Percentiles rank a stretch among this genome's conserved stretches.
phyloP scores from a whole-genome alignment of 2,329 filamentous ascomycete genomes.

The Knoxdaviesia capensis region DNA sequence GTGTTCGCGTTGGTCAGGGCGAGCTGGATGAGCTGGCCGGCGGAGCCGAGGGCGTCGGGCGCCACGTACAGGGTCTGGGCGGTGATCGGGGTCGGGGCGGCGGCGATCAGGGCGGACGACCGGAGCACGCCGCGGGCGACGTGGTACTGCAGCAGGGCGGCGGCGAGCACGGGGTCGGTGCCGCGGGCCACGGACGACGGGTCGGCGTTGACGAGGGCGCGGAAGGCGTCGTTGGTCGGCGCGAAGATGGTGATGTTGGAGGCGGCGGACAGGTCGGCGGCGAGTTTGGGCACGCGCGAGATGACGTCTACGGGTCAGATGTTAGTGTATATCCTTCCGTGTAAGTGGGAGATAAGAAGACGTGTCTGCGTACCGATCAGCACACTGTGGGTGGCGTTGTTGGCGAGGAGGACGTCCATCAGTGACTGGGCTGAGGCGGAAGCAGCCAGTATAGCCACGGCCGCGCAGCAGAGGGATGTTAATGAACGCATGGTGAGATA shows the following conservation, averaged over 20 bases:
- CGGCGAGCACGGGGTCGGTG: constrained; percentile 21
- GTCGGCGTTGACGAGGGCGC: constrained; percentile 29
- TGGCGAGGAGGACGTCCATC: no score
- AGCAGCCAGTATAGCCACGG: no score
- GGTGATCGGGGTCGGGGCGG: constrained; percentile 9
- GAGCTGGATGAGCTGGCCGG: constrained; percentile 25
- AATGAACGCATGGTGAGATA: no score
- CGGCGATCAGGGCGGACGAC: constrained; percentile 15
- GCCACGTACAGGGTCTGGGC: constrained; percentile 11
- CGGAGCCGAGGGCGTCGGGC: constrained; percentile 22
- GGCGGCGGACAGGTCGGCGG: background rate
- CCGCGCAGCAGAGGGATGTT: no score
- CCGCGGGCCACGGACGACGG: constrained; percentile 24
- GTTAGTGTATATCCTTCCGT: background rate
- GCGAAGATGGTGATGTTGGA: constrained; percentile 23
- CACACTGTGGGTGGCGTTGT: no score
- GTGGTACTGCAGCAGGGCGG: constrained; percentile 40
- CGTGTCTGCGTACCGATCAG: no score
- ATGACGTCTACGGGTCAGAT: background rate
- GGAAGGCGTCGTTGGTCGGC: constrained; percentile 36
- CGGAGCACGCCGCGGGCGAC: constrained; percentile 31
- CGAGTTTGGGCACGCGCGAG: no score
- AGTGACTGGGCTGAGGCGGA: no score
- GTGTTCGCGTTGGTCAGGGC: constrained; percentile 15
- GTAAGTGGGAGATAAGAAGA: background rate